Percentiles rank a stretch among this genome's conserved stretches.
Evolutionary conservation across 208 protist species (phyloP).

Genomic region (Endotrypanum monterogeii): DNA sequence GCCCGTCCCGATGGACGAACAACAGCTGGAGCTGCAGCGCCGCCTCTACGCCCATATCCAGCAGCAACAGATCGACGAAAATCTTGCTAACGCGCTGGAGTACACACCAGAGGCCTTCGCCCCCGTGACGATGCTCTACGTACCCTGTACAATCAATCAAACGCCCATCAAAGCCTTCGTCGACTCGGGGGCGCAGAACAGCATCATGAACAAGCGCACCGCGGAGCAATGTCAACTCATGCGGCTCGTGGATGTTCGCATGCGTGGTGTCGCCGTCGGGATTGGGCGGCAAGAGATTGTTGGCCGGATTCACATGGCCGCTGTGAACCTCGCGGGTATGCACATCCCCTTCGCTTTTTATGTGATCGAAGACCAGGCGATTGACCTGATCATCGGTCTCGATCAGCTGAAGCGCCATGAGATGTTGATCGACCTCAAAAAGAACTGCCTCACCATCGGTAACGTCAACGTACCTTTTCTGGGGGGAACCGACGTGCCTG

Average conservation of each 20-base stretch:
- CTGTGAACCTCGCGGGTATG: conserved; percentile 75
- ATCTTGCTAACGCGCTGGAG: conserved; percentile 90
- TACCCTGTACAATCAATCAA: conserved; percentile 90
- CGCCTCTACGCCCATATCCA: conserved; percentile 82
- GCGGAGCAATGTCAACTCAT: conserved; percentile 89
- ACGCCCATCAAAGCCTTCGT: conserved; percentile 95
- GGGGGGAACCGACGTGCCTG: conserved; percentile 45
- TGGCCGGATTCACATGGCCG: conserved; percentile 90
- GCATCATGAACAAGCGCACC: conserved; percentile 78
- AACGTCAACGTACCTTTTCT: conserved; percentile 60
- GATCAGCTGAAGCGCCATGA: conserved; percentile 93
- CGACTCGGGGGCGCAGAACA: conserved; percentile 88
- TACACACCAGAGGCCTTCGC: conserved; percentile 94
- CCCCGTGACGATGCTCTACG: conserved; percentile 92
- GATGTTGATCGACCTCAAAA: conserved; percentile 71
- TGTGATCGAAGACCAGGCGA: conserved; percentile 87
- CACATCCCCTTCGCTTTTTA: conserved; percentile 85
- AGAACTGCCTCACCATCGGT: conserved; percentile 56
- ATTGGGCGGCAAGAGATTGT: conserved; percentile 92
- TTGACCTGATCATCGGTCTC: conserved; percentile 95
- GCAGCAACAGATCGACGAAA: conserved; percentile 88
- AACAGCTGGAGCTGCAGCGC: conserved; percentile 74
- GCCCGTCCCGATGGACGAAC: conserved; percentile 37
- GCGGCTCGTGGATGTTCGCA: conserved; percentile 89
- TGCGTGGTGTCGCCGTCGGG: conserved; percentile 81